phyloP scores from a whole-genome alignment of 2,329 filamentous ascomycete species.

The Dactylellina sp. region DNA sequence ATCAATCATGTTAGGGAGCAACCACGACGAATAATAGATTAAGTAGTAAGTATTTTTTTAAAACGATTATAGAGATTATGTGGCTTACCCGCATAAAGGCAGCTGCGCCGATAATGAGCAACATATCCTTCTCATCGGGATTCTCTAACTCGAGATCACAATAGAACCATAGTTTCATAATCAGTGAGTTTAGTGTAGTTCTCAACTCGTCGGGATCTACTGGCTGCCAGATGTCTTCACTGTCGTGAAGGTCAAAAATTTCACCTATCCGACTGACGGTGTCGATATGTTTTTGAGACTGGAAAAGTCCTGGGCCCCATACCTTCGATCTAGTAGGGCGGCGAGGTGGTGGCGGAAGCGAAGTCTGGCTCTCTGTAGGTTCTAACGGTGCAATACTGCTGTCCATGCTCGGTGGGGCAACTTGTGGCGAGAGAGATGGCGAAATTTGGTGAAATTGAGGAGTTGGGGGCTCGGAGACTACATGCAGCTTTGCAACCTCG shows the following conservation, averaged over 20 bases:
- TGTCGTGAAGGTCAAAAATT: constrained; percentile 13
- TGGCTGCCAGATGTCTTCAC: constrained; percentile 31
- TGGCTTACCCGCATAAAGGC: constrained; percentile 25
- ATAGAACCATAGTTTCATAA: constrained; percentile 12
- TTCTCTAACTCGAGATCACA: not conserved
- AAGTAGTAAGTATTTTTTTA: not conserved
- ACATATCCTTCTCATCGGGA: constrained; percentile 2
- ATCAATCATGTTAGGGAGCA: constrained; percentile 1
- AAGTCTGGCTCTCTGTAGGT: not conserved
- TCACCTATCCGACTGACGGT: constrained; percentile 17
- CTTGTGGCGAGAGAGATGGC: not conserved
- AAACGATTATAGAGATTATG: not conserved
- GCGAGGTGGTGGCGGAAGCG: not conserved
- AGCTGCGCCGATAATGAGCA: constrained; percentile 17
- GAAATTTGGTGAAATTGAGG: not conserved
- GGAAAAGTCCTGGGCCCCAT: constrained; percentile 26
- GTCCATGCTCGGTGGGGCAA: not conserved
- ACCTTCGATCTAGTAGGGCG: not conserved
- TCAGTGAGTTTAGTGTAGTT: not conserved
- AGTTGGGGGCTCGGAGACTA: not conserved
- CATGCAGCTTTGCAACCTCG: not conserved
- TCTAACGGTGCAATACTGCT: not conserved
- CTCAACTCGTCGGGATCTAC: constrained; percentile 14
- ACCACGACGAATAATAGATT: not conserved
- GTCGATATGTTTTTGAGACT: constrained; percentile 25